Evolutionary conservation across 495 filamentous ascomycete genomes (phyloP), one percentile per base, ranked within the genome.

Genomic region (Penicillium maclennaniae): DNA sequence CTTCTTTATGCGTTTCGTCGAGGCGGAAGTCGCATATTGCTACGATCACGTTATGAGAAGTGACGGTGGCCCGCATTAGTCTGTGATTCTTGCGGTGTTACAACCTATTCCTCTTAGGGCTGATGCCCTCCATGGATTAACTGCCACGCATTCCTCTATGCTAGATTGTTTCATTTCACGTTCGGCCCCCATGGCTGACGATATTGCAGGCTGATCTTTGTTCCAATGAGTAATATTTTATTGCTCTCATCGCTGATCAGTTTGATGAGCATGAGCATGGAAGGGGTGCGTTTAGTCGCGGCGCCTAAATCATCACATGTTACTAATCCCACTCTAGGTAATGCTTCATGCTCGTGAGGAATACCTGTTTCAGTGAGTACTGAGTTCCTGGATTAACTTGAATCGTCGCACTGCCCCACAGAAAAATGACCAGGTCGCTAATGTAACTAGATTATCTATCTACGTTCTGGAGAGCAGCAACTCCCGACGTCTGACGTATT

Each of bases 161-260:
- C 20, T 47, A 38, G 21, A 14, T 34, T 23, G 2, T 23, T 2
- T 2, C 2, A 23, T 23, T 23, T 5, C 8, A 14, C 8, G 14
- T 34, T 34, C 15, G 9, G 25, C 16, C n/a, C 19, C 31, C 34
- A n/a, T 56, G 43, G 54, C 63, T 65, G 49, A 63, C 55, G 19
- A 49, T 60, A 14, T 43, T 55, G 38, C 51, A 79, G 77, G 82
- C 65, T 87, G 34, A 78, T 91, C 58, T 96, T 96, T 63, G 82
- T 96, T 27, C 87, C 80, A 28, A 78, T 97, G 67, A 95, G 88
- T 55, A 95, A 92, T 57, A 90, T 96, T 49, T 78, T 96, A 14
- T 77, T 97, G n/a, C 86, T 95, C 58, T 93, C 92, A 37, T 92
- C 88, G 15, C 75, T 96, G 51, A 93, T 96, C 49, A 91, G 88